A percentile compares a stretch with the other conserved stretches of the same genome.
phyloP scores from a whole-genome alignment of 371 early-diverging fungal species.

The Mitosporidium daphniae region DNA sequence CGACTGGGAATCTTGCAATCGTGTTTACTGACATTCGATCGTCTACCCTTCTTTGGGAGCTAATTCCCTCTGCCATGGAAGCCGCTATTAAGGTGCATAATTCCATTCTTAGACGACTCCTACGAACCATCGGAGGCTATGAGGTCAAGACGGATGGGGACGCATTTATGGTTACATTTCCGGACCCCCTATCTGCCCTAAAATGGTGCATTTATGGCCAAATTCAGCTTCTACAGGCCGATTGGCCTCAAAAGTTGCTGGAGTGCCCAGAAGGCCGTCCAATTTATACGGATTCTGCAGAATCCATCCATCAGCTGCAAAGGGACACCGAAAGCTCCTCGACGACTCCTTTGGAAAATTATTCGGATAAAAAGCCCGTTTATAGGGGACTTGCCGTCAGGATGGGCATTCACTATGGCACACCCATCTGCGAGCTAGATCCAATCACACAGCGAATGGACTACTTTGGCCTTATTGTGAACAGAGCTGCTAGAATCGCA shows the following conservation, averaged over 20 bases:
- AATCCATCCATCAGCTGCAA: no score
- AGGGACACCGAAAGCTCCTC: no score
- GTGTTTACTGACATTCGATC: slow-evolving; percentile 80
- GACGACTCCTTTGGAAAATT: slow-evolving; percentile 4
- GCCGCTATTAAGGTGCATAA: slow-evolving; percentile 55
- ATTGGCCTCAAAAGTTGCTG: slow-evolving; percentile 64
- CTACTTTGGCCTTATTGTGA: slow-evolving; percentile 73
- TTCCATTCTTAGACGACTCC: slow-evolving; percentile 30
- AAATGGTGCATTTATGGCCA: slow-evolving; percentile 64
- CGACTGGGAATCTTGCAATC: slow-evolving; percentile 36
- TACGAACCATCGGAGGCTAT: slow-evolving; percentile 49
- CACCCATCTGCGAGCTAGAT: slow-evolving; percentile 49
- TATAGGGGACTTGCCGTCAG: slow-evolving; percentile 55
- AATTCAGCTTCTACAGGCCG: slow-evolving; percentile 27
- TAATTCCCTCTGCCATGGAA: slow-evolving; percentile 39
- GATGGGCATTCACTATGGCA: slow-evolving; percentile 75
- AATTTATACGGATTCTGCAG: no score
- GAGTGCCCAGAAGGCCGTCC: slow-evolving; percentile 32
- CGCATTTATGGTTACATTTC: slow-evolving; percentile 70
- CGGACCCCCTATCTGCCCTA: slow-evolving; percentile 36
- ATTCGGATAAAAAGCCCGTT: slow-evolving; percentile 13
- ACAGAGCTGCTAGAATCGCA: slow-evolving; percentile 43
- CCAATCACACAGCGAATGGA: slow-evolving; percentile 65
- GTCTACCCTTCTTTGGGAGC: slow-evolving; percentile 71
- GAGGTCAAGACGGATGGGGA: slow-evolving; percentile 91